Evolutionary conservation across 2,329 filamentous ascomycete genomes (phyloP).

Genomic region (Thermothelomyces thermophilus): DNA sequence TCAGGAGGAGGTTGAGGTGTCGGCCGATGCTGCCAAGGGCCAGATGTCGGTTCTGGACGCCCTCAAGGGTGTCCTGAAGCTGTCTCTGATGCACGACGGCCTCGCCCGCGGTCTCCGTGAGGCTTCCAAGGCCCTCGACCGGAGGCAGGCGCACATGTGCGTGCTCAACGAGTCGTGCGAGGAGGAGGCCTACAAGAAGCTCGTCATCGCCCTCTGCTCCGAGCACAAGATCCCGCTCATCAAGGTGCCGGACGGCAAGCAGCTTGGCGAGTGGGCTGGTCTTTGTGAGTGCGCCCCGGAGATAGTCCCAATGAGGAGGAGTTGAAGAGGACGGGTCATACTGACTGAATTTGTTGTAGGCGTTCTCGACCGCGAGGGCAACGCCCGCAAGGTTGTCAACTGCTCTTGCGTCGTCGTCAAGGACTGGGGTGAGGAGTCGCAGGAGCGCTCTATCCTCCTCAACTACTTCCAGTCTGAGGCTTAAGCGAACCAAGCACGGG

Average conservation of each 20-base stretch:
- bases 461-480: conserved; percentile 99
- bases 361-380: conserved; percentile 97
- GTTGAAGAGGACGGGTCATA: not conserved
- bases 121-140: conserved; percentile 97
- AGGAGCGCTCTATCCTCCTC: conserved; percentile 96
- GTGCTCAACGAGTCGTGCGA: conserved; percentile 99
- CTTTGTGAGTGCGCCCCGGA: conserved; percentile 67
- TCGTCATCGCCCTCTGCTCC: conserved; percentile 95
- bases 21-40: conserved; percentile 81
- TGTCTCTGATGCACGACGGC: conserved; percentile 98
- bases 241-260: conserved; percentile 99
- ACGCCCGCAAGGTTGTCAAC: conserved; percentile 99
- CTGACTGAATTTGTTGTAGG: conserved; percentile 45
- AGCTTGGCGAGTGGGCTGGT: conserved; percentile 99
- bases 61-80: conserved; percentile 97
- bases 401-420: conserved; percentile 99
- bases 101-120: conserved; percentile 97
- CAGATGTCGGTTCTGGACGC: conserved; percentile 98
- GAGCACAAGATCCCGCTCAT: conserved; percentile 99
- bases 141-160: conserved; percentile 99
- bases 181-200: conserved; percentile 99
- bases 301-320: not conserved
- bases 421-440: conserved; percentile 99
- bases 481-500: conserved; percentile 37
- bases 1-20: conserved; percentile 87